These are phyloP conservation scores for Trypanosoma cruzi DNA, from an alignment of 208 protist genomes.

Conservation along the genomic window DNA sequence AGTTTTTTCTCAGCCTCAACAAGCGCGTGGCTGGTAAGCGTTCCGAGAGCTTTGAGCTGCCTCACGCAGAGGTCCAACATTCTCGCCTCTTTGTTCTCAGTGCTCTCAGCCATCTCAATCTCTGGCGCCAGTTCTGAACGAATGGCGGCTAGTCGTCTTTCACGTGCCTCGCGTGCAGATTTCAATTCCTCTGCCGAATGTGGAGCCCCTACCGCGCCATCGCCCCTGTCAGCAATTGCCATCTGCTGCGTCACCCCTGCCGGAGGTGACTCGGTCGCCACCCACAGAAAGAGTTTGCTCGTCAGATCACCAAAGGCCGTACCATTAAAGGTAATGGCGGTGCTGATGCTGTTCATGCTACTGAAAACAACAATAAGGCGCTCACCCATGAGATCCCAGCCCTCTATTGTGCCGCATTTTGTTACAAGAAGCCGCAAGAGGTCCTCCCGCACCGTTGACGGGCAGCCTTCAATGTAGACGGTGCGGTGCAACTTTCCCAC, in stretches of 20 bases:
- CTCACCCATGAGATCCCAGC: slow-evolving; percentile 66
- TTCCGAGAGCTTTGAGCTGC: slow-evolving; percentile 65
- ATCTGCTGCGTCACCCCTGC: slow-evolving; percentile 62
- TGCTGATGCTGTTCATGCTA: slow-evolving; percentile 88
- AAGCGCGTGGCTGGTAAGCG: slow-evolving; percentile 46
- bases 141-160: slow-evolving; percentile 46
- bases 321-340: slow-evolving; percentile 73
- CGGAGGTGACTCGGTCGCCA: slow-evolving; percentile 71
- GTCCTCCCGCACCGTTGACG: slow-evolving; percentile 60
- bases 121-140: slow-evolving; percentile 41
- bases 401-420: slow-evolving; percentile 82
- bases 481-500: slow-evolving; percentile 88
- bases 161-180: slow-evolving; percentile 28
- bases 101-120: slow-evolving; percentile 27
- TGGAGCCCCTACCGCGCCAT: slow-evolving; percentile 21
- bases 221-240: slow-evolving; percentile 37
- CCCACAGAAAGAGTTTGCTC: slow-evolving; percentile 67
- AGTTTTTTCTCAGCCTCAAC: slow-evolving; percentile 36
- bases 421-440: slow-evolving; percentile 62
- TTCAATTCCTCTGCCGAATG: slow-evolving; percentile 24
- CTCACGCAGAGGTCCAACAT: slow-evolving; percentile 59
- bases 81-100: slow-evolving; percentile 37
- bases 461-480: slow-evolving; percentile 74
- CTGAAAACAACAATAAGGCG: slow-evolving; percentile 69
- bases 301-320: slow-evolving; percentile 74